Conservation (phyloP, 2,329 filamentous ascomycete species). For the Calonectria pseudoturangicola region DNA sequence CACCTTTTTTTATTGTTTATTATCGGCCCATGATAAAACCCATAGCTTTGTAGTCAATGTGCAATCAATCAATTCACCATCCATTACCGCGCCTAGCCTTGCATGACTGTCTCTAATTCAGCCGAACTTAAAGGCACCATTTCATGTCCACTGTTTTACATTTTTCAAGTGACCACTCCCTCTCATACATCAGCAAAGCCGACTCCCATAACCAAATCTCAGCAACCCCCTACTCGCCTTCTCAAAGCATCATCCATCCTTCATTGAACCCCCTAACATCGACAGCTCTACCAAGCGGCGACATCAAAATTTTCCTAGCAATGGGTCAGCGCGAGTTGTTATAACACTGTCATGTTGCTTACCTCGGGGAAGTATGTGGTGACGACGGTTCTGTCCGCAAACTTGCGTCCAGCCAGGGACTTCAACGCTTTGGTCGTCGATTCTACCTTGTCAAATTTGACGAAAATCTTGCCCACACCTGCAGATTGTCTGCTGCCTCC, state of each 20-base stretch:
- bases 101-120: slow-evolving; percentile 35
- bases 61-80: slow-evolving; percentile 32
- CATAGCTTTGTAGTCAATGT: slow-evolving; percentile 8
- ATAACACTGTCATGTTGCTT: slow-evolving; percentile 52
- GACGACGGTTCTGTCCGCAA: slow-evolving; percentile 96
- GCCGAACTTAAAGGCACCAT: slow-evolving; percentile 39
- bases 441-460: slow-evolving; percentile 90
- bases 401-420: slow-evolving; percentile 95
- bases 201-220: slow-evolving; percentile 50
- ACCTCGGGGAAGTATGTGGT: slow-evolving; percentile 97
- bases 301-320: slow-evolving; percentile 95
- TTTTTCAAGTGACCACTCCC: slow-evolving; percentile 51
- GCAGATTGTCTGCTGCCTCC: slow-evolving; percentile 88
- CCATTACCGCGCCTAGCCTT: slow-evolving; percentile 32
- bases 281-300: slow-evolving; percentile 81
- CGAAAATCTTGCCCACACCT: slow-evolving; percentile 97
- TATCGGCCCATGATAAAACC: background rate
- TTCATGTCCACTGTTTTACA: slow-evolving; percentile 56
- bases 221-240: background rate
- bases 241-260: background rate
- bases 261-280: slow-evolving; percentile 17
- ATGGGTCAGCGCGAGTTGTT: slow-evolving; percentile 56
- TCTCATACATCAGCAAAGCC: slow-evolving; percentile 47
- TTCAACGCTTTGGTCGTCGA: slow-evolving; percentile 89
- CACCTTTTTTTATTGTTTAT: background rate